Evolutionary conservation across 352 stramenopile genomes (phyloP).

Genomic region (Globisporangium polare): DNA sequence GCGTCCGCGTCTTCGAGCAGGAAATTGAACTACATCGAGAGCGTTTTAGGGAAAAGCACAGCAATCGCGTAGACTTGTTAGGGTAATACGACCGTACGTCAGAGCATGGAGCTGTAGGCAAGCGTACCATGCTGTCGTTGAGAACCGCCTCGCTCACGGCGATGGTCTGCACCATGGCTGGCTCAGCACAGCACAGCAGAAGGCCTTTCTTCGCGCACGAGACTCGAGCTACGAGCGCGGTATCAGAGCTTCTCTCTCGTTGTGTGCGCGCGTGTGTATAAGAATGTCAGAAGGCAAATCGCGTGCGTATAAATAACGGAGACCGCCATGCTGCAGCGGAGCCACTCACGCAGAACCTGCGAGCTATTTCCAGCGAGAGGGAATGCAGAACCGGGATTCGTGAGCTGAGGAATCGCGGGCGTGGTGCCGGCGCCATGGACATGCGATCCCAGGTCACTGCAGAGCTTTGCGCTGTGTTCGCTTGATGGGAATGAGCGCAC

Average conservation of each 20-base stretch:
- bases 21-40: constrained; percentile 33
- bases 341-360: too few relatives aligned
- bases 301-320: too few relatives aligned
- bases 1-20: constrained; percentile 42
- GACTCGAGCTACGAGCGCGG: not conserved
- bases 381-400: too few relatives aligned
- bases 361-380: too few relatives aligned
- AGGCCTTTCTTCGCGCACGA: not conserved
- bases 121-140: constrained; percentile 42
- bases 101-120: not conserved
- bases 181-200: not conserved
- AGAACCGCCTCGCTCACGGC: constrained; percentile 47
- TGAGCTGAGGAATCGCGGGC: too few relatives aligned
- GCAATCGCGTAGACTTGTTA: not conserved
- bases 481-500: too few relatives aligned
- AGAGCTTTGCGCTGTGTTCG: too few relatives aligned
- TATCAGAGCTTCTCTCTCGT: not conserved
- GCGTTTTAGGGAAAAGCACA: not conserved
- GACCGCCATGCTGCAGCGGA: too few relatives aligned
- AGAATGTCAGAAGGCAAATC: too few relatives aligned
- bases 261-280: not conserved
- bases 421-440: too few relatives aligned
- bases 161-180: constrained; percentile 50
- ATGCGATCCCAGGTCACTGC: too few relatives aligned
- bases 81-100: too few relatives aligned